A percentile compares a stretch with the other conserved stretches of the same genome.
Evolutionary conservation across 371 early-diverging fungal species (phyloP).

Genomic region (Chytridiales sp.): DNA sequence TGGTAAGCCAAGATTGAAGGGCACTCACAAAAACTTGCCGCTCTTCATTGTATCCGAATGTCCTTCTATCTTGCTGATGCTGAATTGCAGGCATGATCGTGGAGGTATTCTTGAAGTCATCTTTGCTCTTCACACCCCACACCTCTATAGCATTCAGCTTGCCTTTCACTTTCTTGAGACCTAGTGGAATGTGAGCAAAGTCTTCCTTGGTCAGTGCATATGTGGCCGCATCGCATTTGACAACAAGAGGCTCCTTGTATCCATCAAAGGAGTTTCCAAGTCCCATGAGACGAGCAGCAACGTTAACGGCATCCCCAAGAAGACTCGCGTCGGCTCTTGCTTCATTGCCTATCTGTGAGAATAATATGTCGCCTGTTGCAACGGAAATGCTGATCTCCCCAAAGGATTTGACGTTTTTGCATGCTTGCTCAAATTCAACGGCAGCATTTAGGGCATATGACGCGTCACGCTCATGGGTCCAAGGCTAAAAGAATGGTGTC

Average conservation of each 20-base stretch:
- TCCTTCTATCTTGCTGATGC: not conserved
- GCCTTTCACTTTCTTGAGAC: not conserved
- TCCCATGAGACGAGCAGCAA: slow-evolving; percentile 10
- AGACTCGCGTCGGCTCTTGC: slow-evolving; percentile 3
- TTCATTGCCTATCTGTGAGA: slow-evolving; percentile 3
- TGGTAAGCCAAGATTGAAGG: not conserved
- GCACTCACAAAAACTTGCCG: not conserved
- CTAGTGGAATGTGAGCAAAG: too few relatives aligned
- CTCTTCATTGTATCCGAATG: slow-evolving; percentile 9
- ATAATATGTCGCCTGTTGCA: slow-evolving; percentile 9
- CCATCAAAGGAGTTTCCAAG: not conserved
- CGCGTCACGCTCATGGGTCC: slow-evolving; percentile 10
- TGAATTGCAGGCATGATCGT: not conserved
- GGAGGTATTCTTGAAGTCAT: not conserved
- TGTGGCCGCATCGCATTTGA: too few relatives aligned
- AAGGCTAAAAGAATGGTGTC: slow-evolving; percentile 1
- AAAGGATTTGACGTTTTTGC: not conserved
- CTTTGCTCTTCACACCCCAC: not conserved
- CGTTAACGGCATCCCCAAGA: slow-evolving; percentile 14
- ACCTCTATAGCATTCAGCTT: not conserved
- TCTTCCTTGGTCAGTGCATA: too few relatives aligned
- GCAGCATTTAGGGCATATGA: not conserved
- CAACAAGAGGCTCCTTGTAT: too few relatives aligned
- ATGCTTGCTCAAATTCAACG: not conserved
- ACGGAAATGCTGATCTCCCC: slow-evolving; percentile 6